Base-by-base conservation (phyloP, 345 rosid species). In the Melaleuca quinquenervia region DNA sequence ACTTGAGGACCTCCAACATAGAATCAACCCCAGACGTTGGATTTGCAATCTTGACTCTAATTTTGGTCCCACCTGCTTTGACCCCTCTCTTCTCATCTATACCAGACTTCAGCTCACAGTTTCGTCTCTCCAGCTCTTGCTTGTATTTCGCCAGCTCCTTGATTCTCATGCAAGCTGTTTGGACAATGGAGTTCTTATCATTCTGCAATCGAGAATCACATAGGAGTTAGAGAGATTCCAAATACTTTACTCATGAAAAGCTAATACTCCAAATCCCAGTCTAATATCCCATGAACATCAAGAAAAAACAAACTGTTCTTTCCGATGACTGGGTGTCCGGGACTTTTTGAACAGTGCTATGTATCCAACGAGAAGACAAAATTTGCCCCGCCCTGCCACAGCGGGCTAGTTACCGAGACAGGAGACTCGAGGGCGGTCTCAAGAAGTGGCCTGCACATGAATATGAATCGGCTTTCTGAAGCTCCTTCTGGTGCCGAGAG, bases 11-110 rank as follows among this genome's bases (percentile, higher is more conserved):
- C 84, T 92, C 95, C 78, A 92, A 2, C 88, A 95, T 91, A 11
- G 95, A 94, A 89, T 94, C 96, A 12, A 91, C 15, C 83, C 96
- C 94, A 78, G 92, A 91, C 8, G 84, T 74, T 7, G 98, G 94
- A 83, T 93, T 91, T 60, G 26, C 84, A 20, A 94, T 50, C 84
- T 64, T 86, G 20, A 94, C 64, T 84, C 56, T 88, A n/a, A 96
- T 85, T 78, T 89, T 92, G 24, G 85, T 90, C 54, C 83, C 90
- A 32, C 50, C 85, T 50, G 44, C 85, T 29, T 70, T 50, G 87
- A 82, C 86, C 14, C 24, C 36, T 21, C 82, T 52, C 48, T n/a
- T 52, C 62, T 55, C 41, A 8, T 1, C 41, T 14, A 53, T 26
- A 20, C 85, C 84, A 85, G 54, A 74, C 87, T 88, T 89, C 13